These are phyloP conservation scores for Pseudisothecium myosuroides DNA, from an alignment of 225 moss, liverwort and hornwort genomes.

Conservation along the genomic window DNA sequence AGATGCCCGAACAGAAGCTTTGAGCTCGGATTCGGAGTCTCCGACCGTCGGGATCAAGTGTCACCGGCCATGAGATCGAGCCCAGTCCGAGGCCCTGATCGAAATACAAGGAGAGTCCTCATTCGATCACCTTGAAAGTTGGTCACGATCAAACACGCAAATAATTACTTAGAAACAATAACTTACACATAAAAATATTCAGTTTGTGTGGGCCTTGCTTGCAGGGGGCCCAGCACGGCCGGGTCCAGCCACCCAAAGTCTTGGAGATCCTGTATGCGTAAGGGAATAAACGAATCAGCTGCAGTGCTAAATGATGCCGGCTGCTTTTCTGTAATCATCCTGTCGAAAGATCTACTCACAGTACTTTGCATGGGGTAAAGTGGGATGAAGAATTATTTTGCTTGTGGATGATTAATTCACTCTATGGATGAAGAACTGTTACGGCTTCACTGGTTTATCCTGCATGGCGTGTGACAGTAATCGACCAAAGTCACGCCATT, in stretches of 20 bases:
- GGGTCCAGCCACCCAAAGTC: neutral
- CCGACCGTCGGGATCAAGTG: slow-evolving; percentile 9
- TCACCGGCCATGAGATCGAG: neutral
- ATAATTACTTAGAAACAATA: neutral
- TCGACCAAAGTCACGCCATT: too few relatives aligned
- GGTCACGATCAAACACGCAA: neutral
- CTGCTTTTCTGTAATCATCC: neutral
- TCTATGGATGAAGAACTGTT: neutral
- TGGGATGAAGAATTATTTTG: neutral
- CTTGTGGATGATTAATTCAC: neutral
- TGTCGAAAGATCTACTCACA: neutral
- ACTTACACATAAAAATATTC: neutral
- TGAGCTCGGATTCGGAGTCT: neutral
- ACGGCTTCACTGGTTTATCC: neutral
- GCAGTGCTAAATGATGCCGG: neutral
- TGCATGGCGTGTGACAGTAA: neutral
- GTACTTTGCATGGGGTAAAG: neutral
- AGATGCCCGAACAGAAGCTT: neutral
- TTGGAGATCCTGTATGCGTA: neutral
- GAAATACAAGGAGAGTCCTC: neutral
- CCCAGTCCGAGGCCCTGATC: neutral
- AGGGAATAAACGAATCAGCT: neutral
- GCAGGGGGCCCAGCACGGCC: neutral
- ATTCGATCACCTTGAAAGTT: neutral
- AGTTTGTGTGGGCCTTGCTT: neutral